phyloP scores from a whole-genome alignment of 345 rosid species.

The Ricinus communis region DNA sequence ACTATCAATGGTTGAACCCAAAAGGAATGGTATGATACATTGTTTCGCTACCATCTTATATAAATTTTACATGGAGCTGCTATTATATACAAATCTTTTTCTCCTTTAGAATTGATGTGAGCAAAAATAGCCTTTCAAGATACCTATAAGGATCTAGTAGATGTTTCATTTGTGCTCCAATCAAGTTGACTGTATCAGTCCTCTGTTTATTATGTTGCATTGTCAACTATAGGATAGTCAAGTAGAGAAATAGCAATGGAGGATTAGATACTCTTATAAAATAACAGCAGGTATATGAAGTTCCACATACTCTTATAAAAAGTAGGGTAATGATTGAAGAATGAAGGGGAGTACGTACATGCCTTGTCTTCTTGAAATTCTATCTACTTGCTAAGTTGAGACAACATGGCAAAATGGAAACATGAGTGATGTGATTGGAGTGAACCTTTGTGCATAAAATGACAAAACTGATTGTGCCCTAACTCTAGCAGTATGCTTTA shows the following conservation, averaged over 20 bases:
- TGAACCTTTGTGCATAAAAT: not conserved
- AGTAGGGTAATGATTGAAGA: not conserved
- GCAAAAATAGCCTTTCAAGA: not conserved
- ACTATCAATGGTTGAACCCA: too few species aligned
- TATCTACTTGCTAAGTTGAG: not conserved
- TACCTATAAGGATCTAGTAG: not conserved
- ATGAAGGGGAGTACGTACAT: not conserved
- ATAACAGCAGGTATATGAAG: not conserved
- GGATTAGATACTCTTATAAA: too few species aligned
- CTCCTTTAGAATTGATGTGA: not conserved
- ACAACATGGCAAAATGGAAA: not conserved
- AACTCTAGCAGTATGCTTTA: too few species aligned
- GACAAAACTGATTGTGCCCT: not conserved
- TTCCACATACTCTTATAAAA: too few species aligned
- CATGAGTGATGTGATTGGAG: too few species aligned
- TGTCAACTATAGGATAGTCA: too few species aligned
- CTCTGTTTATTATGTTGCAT: too few species aligned
- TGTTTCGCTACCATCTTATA: not conserved
- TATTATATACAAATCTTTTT: not conserved
- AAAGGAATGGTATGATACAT: too few species aligned
- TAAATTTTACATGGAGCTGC: not conserved
- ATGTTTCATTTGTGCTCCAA: not conserved
- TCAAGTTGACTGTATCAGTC: not conserved
- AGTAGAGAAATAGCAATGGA: too few species aligned
- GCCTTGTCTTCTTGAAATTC: not conserved